Percentiles rank a stretch among this genome's conserved stretches.
Evolutionary conservation across 495 filamentous ascomycete species (phyloP).

Genomic region (Opeltia flavorubescens): DNA sequence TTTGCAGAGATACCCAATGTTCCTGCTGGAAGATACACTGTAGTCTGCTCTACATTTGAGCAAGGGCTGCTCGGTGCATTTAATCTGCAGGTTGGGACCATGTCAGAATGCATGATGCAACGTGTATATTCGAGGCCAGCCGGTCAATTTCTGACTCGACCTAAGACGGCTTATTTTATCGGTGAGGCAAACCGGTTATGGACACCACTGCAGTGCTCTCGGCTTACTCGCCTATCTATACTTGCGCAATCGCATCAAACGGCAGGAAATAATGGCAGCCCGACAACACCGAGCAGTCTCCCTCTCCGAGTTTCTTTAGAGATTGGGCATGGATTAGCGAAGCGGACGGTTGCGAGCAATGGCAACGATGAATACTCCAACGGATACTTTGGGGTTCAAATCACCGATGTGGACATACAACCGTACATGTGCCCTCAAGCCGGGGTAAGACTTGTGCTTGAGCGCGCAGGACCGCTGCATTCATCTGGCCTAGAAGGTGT

Average conservation of each 20-base stretch:
- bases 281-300: conserved; percentile 23
- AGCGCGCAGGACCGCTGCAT: conserved; percentile 40
- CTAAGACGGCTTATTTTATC: conserved; percentile 34
- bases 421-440: conserved; percentile 33
- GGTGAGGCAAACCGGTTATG: conserved; percentile 38
- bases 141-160: conserved; percentile 44
- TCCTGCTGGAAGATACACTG: conserved; percentile 61
- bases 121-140: conserved; percentile 52
- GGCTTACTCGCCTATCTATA: conserved; percentile 45
- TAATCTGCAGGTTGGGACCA: conserved; percentile 55
- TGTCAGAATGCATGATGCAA: conserved; percentile 32
- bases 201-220: conserved; percentile 31
- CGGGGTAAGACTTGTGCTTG: conserved; percentile 68
- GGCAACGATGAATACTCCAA: conserved; percentile 55
- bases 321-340: conserved; percentile 52
- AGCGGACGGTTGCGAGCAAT: conserved; percentile 42
- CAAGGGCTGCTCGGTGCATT: conserved; percentile 61
- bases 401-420: conserved; percentile 54
- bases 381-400: conserved; percentile 50
- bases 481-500: conserved; percentile 37
- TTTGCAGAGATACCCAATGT: conserved; percentile 44
- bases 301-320: conserved; percentile 53
- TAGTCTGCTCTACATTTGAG: conserved; percentile 81
- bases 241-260: conserved; percentile 27
- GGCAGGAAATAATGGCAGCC: conserved; percentile 16